Evolutionary conservation across 768 basidiomycete species (phyloP), one percentile per base, ranked within the genome.

Genomic region (Tubosaeta sp.): DNA sequence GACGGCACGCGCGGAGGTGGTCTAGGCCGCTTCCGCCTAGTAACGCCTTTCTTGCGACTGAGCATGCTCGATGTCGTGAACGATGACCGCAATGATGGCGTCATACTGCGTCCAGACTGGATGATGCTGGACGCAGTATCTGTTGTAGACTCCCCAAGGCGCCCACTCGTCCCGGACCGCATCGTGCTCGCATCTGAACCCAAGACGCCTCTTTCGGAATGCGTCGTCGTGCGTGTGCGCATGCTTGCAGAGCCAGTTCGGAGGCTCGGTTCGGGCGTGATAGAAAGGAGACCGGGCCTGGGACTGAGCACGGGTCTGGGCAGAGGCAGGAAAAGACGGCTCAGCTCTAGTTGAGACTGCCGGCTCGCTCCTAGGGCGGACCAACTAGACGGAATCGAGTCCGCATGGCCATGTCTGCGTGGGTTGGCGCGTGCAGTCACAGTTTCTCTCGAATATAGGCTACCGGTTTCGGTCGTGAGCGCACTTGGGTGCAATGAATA

Each of bases 401-500:
- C 55, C 1, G 35, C 52, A 25, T 69, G 62, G 8, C 60, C 58
- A 42, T 69, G 63, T 43, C 60, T 65, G 47, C 47, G 55, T 46
- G 62, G 10, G 43, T 64, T 67, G 35, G 66, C 56, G 10, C 60
- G 57, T 2, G 62, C 59, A 1, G 48, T 57, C 2, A 56, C 39
- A 1, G 65, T 63, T 12, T 64, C 61, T 1, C 61, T 57, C 38
- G 68, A 67, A 34, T 67, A 68, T 11, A 58, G 9, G 52, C 63
- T 69, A 0, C 56, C 59, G 12, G 59, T 55, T 13, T 63, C 51
- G 5, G 54, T 37, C 13, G n/a, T 48, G n/a, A 56, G 29, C 5
- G 56, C 49, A 19, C 37, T 37, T 7, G 50, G 50, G 19, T 38
- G 48, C 13, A 17, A 50, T 50, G 6, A 25, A 10, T 31, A 46